Base-by-base conservation (phyloP, 192 early-diverging fungal genomes). In the Coemansia sp. region DNA sequence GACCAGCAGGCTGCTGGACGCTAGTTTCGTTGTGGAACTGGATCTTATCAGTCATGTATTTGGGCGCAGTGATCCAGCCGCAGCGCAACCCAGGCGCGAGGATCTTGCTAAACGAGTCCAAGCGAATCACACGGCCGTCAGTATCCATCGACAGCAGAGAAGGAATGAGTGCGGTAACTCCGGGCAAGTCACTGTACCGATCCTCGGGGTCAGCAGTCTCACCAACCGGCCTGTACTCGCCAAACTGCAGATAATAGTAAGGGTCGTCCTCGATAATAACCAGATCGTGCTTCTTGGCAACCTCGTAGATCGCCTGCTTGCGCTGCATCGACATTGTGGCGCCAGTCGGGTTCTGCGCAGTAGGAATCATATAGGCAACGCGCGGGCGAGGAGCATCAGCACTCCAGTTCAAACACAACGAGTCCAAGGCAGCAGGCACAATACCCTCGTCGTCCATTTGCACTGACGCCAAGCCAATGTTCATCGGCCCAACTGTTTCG, bases 191-290 rank as follows among this genome's bases (percentile, higher is more conserved):
- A 4, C 38, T 39, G 45, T 68, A 76, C 57, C 76, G 72, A 34
- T 74, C 76, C 53, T 57, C 62, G 3, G 62, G 23, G 29, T 66
- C 63, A 6, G 25, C 34, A 21, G 63, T 32, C n/a, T 64, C 62
- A 27, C 48, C 15, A 8, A 65, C 64, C 27, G 64, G 53, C 23
- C 29, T 57, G 58, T 76, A 81, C 21, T 68, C 65, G 29, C 76
- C 77, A 61, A 89, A 87, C 80, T 97, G 95, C 36, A 98, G 75
- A 61, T 93, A 96, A 68, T 93, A 96, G 73, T 98, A 98, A 17
- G 96, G 95, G 74, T 97, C 96, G 68, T 98, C 97, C 74, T 98
- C 97, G 29, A 96, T 76, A 32, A 98, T 92, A 17, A 98, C 77
- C 53, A 98, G 64, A 53, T 94, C 81, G 74, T 93, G 90, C 67